Percentiles rank a stretch among this genome's conserved stretches.
Conservation (phyloP, 2,329 filamentous ascomycete species). For the Myriangium duriaei region DNA sequence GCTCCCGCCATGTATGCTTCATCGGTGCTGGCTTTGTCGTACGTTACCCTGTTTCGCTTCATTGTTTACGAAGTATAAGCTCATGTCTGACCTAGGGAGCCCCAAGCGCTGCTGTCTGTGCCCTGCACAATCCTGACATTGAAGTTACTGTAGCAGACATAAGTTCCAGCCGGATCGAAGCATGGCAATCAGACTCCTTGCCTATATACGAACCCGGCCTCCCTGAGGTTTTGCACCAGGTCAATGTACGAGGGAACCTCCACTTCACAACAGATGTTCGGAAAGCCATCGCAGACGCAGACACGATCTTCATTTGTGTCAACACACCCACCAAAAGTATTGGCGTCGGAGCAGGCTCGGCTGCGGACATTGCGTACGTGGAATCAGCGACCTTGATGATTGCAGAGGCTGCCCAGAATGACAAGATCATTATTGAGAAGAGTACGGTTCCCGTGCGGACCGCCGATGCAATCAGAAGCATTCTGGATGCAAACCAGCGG, state of each 20-base stretch:
- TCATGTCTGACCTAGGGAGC: conserved; percentile 27
- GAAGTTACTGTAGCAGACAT: conserved; percentile 62
- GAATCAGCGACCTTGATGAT: conserved; percentile 58
- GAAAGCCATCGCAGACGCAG: conserved; percentile 50
- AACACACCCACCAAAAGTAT: conserved; percentile 67
- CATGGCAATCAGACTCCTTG: conserved; percentile 61
- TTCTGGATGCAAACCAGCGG: conserved; percentile 35
- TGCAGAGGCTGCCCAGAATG: conserved; percentile 51
- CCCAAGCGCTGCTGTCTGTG: conserved; percentile 63
- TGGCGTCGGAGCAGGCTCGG: conserved; percentile 56
- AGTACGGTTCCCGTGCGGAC: conserved; percentile 68
- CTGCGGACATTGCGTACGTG: conserved; percentile 60
- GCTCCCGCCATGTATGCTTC: conserved; percentile 10
- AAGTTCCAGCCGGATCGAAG: conserved; percentile 50
- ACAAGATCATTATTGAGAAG: conserved; percentile 70
- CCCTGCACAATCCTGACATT: conserved; percentile 58
- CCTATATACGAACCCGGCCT: conserved; percentile 68
- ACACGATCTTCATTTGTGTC: conserved; percentile 63
- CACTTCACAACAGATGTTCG: conserved; percentile 60
- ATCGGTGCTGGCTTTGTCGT: conserved; percentile 13
- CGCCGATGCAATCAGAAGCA: conserved; percentile 55
- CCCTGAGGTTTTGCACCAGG: conserved; percentile 51
- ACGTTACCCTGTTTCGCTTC: conserved; percentile 3
- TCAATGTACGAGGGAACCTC: conserved; percentile 47
- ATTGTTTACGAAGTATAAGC: neutral